Base-by-base conservation (phyloP, 148 eudicot species). In the Arctostaphylos glauca region DNA sequence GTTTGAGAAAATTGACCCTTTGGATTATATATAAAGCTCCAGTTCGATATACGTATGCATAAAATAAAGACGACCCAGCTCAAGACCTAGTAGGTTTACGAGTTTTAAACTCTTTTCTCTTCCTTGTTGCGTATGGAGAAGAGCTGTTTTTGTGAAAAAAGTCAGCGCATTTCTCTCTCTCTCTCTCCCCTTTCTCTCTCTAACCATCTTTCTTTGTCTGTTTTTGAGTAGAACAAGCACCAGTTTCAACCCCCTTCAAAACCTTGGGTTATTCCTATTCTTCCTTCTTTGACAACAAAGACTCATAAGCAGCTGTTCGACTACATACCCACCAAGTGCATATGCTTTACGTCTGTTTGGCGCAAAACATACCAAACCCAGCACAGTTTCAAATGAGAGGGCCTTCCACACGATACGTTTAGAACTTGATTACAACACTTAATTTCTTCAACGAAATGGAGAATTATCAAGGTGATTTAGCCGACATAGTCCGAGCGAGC, bases 401-500 rank as follows among this genome's bases (percentile, higher is more conserved):
- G 10, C 44, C 13, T 18, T 46, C 15, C 76, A 3, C 18, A 16
- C n/a, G 7, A 14, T 70, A 38, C 38, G 38, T 31, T 31, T 31
- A 31, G 38, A 31, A 31, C 0, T 31, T 31, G 38, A 31, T 31
- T 31, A 31, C 38, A 31, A 31, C 38, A 0, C 38, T 31, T 31
- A 53, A 25, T 68, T 82, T 48, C 16, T 38, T 38, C 53, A 77
- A 48, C 18, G 4, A 41, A 56, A 31, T 87, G 91, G 91, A 92
- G 52, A 90, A 84, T 79, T 90, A 84, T 78, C 90, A 86, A 82
- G 98, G 98, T 7, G 98, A 94, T 87, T 88, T 94, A 87, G 86
- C 91, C 8, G 96, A 94, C 83, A 89, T 94, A 81, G 72, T 94
- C 46, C 89, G 95, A 77, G 92, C 90, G 58, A 83, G 83, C 84